phyloP scores from a whole-genome alignment of 169 alveolate genomes.

The Babesia microti region DNA sequence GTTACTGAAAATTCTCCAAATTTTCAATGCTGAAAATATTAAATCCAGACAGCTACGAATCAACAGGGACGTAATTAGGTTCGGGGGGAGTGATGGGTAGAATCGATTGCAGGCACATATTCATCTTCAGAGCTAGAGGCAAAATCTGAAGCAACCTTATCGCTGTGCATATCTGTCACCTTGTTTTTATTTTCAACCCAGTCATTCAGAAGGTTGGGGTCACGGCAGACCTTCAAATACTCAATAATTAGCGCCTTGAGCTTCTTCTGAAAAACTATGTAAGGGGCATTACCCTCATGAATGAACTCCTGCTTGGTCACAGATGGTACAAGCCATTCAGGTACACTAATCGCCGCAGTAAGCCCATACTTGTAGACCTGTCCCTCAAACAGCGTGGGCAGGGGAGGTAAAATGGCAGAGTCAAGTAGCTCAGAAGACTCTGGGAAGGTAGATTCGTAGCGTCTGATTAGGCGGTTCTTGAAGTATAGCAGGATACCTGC shows the following conservation, averaged over 20 bases:
- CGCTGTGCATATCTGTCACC: constrained; percentile 22
- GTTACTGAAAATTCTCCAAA: too few species aligned
- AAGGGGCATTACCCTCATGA: constrained; percentile 72
- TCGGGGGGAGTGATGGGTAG: too few species aligned
- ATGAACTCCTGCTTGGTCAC: constrained; percentile 77
- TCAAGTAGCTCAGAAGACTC: constrained; percentile 57
- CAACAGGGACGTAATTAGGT: too few species aligned
- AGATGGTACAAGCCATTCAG: constrained; percentile 79
- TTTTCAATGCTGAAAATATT: too few species aligned
- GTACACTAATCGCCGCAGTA: constrained; percentile 74
- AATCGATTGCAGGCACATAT: constrained; percentile 27
- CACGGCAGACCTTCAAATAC: constrained; percentile 52
- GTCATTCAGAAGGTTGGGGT: constrained; percentile 39
- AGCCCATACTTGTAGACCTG: constrained; percentile 62
- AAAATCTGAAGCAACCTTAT: constrained; percentile 9
- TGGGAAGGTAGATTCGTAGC: constrained; percentile 76
- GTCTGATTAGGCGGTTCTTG: constrained; percentile 66
- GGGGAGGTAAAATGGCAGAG: constrained; percentile 48
- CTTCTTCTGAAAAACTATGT: constrained; percentile 63
- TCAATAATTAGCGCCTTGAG: constrained; percentile 46
- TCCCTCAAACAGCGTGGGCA: constrained; percentile 33
- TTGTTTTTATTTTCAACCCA: constrained; percentile 49
- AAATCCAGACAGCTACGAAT: too few species aligned
- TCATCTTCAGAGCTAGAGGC: constrained; percentile 23
- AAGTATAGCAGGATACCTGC: constrained; percentile 76